Evolutionary conservation across 371 early-diverging fungal species (phyloP).

Genomic region (Enteropsectra breve): DNA sequence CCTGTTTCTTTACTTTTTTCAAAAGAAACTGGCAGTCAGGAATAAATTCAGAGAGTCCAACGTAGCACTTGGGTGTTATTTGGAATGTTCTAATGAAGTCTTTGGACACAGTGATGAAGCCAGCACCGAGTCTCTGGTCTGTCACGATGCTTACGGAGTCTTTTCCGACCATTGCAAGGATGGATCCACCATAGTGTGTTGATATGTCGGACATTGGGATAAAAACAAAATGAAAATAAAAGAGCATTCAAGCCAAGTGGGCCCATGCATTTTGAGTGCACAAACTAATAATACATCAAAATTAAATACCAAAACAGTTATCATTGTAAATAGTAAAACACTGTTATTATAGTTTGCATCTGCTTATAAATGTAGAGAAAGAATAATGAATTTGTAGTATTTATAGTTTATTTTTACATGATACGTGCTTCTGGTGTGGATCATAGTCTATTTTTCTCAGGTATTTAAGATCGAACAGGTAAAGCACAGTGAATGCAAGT

Average conservation of each 20-base stretch:
- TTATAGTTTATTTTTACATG: too few species aligned
- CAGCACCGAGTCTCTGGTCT: constrained; percentile 73
- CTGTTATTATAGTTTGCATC: too few species aligned
- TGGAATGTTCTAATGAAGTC: constrained; percentile 82
- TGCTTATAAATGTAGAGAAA: too few species aligned
- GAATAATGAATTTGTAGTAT: too few species aligned
- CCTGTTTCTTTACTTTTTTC: constrained; percentile 73
- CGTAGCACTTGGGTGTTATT: constrained; percentile 70
- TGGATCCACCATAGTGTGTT: constrained; percentile 63
- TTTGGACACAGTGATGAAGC: constrained; percentile 77
- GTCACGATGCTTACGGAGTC: constrained; percentile 89
- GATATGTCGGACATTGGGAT: constrained; percentile 52
- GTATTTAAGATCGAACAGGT: constrained; percentile 14
- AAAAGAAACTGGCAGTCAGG: constrained; percentile 89
- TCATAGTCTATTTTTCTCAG: not conserved
- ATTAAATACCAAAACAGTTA: too few species aligned
- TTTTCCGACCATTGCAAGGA: constrained; percentile 95
- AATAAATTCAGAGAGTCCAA: constrained; percentile 84
- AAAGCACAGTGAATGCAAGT: constrained; percentile 7
- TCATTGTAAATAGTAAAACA: too few species aligned
- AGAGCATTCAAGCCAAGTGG: too few species aligned
- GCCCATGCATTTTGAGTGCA: too few species aligned
- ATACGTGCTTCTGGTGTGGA: too few species aligned
- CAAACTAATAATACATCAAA: too few species aligned
- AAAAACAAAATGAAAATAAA: constrained; percentile 6